Base-by-base conservation (phyloP, 208 protist genomes). In the Leishmania lainsoni region DNA sequence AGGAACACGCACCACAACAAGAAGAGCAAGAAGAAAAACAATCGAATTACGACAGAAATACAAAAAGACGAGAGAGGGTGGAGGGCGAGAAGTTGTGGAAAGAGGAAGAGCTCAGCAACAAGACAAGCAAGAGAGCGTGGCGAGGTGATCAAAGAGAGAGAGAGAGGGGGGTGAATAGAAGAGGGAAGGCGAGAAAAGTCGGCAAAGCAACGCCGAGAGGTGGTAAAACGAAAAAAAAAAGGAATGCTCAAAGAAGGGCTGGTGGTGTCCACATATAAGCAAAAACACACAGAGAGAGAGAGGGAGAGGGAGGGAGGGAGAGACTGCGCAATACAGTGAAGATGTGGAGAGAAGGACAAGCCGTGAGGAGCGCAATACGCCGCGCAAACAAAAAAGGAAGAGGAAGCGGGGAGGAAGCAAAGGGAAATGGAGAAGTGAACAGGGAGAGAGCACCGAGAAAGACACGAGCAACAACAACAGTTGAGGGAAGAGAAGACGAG, bases 341-440 rank as follows among this genome's bases (percentile, higher is more conserved):
- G 58, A 26, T 14, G 29, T 29, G 5, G 42, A 78, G 51, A 4
- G 68, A 69, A 83, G 65, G 52, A 12, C 29, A 22, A 59, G 16
- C 35, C 22, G 14, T 6, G 54, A 75, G 14, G 52, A 49, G 51
- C 26, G 58, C 51, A 63, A 63, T 22, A 63, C 58, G 26, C 26
- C 9, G 26, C 58, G 58, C n/a, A 48, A 35, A 58, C 51, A 22
- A 68, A 65, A 81, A 49, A 58, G 42, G n/a, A 12, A 81, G 54
- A 65, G 66, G 52, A 4, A 48, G 59, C 17, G 45, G 35, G 8
- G 20, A 48, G n/a, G 42, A 9, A 71, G 35, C 0, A 39, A 39
- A 39, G 35, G 35, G 2, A 39, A 39, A 39, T 39, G 35, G 35
- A 39, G 35, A 39, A 1, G 35, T 39, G 2, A 39, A 39, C 35